phyloP scores from a whole-genome alignment of 768 basidiomycete genomes.

The Podaxis sp. region DNA sequence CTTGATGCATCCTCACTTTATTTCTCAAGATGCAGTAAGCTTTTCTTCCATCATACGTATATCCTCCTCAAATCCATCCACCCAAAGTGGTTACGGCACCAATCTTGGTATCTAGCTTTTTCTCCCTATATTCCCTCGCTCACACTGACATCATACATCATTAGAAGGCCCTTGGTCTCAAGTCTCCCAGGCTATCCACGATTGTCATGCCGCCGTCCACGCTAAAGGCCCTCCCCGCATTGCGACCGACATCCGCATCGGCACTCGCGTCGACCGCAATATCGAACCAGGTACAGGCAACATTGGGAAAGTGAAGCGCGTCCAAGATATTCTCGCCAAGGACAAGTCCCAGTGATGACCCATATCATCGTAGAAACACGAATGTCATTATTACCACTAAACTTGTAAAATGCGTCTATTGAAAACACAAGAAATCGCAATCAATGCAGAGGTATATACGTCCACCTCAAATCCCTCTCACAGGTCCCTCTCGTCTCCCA shows the following conservation, averaged over 20 bases:
- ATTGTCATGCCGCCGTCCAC: conserved; percentile 87
- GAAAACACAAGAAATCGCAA: neutral
- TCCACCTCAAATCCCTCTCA: conserved; percentile 34
- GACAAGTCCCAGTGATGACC: conserved; percentile 15
- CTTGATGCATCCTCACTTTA: conserved; percentile 11
- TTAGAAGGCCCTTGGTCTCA: conserved; percentile 82
- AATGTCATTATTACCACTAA: neutral
- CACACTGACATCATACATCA: neutral
- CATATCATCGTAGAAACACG: neutral
- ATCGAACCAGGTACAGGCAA: conserved; percentile 68
- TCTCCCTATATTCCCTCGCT: neutral
- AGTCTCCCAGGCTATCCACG: conserved; percentile 84
- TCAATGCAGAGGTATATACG: neutral
- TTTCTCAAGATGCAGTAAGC: conserved; percentile 65
- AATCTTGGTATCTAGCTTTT: conserved; percentile 56
- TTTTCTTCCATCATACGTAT: neutral
- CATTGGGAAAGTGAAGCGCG: conserved; percentile 72
- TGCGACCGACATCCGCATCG: conserved; percentile 93
- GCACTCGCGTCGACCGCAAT: conserved; percentile 74
- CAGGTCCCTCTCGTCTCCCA: conserved; percentile 50
- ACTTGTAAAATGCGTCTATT: neutral
- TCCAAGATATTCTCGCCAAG: conserved; percentile 69
- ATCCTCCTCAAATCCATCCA: neutral
- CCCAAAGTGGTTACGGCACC: conserved; percentile 80
- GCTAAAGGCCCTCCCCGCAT: conserved; percentile 68